Evolutionary conservation across 768 basidiomycete species (phyloP).

Genomic region (Pisolithus tinctorius): DNA sequence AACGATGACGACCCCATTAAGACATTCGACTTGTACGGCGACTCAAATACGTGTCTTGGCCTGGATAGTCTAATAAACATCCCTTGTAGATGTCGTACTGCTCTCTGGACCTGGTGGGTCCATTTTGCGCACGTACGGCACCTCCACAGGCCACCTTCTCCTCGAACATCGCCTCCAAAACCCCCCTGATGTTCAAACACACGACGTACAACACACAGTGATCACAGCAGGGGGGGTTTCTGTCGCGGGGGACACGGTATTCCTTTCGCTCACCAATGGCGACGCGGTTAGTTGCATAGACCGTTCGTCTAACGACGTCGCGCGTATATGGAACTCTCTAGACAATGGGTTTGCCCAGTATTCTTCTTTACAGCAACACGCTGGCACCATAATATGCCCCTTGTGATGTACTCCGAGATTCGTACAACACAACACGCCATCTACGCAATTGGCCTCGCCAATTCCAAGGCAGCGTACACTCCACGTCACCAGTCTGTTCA

Average conservation of each 20-base stretch:
- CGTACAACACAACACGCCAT: no score
- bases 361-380: no score
- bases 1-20: slow-evolving; percentile 63
- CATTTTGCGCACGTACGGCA: slow-evolving; percentile 62
- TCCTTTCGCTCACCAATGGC: slow-evolving; percentile 59
- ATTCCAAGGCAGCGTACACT: no score
- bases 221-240: slow-evolving; percentile 32
- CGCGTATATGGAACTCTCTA: slow-evolving; percentile 69
- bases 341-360: slow-evolving; percentile 61
- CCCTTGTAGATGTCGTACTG: slow-evolving; percentile 53
- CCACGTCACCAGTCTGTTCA: no score
- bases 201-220: slow-evolving; percentile 51
- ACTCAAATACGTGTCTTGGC: slow-evolving; percentile 41
- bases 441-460: no score
- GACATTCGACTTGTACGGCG: slow-evolving; percentile 49
- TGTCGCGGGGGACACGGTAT: slow-evolving; percentile 20
- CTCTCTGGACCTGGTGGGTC: slow-evolving; percentile 73
- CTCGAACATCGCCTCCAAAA: slow-evolving; percentile 59
- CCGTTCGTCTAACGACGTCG: slow-evolving; percentile 40
- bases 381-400: no score
- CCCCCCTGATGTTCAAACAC: slow-evolving; percentile 34
- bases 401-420: no score
- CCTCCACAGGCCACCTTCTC: slow-evolving; percentile 52
- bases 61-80: not conserved
- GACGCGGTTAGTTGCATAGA: slow-evolving; percentile 48